Conservation (phyloP, 768 basidiomycete genomes). For the Psilocybe cyanescens region DNA sequence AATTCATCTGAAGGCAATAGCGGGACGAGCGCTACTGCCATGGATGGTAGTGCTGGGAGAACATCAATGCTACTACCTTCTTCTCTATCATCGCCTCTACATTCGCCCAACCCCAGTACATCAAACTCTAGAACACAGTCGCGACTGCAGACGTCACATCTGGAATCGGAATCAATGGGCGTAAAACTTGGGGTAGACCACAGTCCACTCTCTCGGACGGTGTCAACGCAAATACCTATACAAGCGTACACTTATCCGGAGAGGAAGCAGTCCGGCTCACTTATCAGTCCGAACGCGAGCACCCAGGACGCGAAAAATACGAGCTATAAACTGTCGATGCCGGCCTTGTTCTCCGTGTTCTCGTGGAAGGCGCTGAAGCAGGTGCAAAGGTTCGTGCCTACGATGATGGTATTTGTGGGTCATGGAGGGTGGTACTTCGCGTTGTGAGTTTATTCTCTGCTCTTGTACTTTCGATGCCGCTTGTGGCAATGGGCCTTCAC, state of each 20-base stretch:
- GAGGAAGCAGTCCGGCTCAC: no score
- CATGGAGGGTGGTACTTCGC: conserved; percentile 25
- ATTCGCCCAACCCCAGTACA: no score
- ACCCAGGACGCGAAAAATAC: neutral
- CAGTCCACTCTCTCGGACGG: neutral
- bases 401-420: conserved; percentile 23
- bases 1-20: neutral
- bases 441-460: conserved; percentile 14
- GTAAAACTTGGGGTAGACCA: neutral
- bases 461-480: neutral
- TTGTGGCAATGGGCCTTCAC: neutral
- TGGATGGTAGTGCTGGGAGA: no score
- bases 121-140: no score
- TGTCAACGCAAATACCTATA: no score
- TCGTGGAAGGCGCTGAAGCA: conserved; percentile 15
- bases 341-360: conserved; percentile 1
- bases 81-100: no score
- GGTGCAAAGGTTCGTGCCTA: conserved; percentile 22
- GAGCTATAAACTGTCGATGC: neutral
- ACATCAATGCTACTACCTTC: no score
- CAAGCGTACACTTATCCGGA: no score
- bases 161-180: neutral
- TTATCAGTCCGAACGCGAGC: neutral
- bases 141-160: no score
- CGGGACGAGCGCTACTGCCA: neutral